Conservation (phyloP, 306 rosid genomes). For the Prunus mira region DNA sequence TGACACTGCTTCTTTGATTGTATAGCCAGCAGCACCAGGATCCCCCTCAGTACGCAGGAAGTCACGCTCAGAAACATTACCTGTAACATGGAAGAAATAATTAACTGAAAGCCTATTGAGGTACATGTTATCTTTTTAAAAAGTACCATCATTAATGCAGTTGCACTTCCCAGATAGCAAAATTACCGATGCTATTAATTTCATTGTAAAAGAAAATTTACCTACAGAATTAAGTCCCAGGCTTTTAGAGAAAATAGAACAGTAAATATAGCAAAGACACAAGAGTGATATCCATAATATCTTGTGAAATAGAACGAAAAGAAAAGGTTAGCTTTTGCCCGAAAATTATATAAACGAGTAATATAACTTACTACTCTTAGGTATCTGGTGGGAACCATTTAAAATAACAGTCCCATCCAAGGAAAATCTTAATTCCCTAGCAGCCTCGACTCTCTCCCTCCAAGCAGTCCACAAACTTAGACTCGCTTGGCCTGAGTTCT, state of each 20-base stretch:
- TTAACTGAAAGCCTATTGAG: background rate
- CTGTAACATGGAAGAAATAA: slow-evolving; percentile 15
- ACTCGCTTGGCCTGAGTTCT: slow-evolving; percentile 30
- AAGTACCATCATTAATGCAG: background rate
- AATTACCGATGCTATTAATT: background rate
- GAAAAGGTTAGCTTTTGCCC: background rate
- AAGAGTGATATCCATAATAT: background rate
- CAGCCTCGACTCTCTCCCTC: slow-evolving; percentile 82
- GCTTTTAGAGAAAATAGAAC: background rate
- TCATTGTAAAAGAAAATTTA: background rate
- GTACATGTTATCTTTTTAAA: background rate
- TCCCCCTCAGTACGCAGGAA: slow-evolving; percentile 89
- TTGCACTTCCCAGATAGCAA: background rate
- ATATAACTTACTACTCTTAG: slow-evolving; percentile 47
- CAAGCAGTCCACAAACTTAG: slow-evolving; percentile 73
- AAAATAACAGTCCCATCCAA: slow-evolving; percentile 64
- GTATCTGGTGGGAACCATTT: slow-evolving; percentile 23
- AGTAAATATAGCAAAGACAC: background rate
- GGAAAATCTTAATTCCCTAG: slow-evolving; percentile 71
- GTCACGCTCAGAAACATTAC: slow-evolving; percentile 62
- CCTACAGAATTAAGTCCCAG: background rate
- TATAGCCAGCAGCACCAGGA: slow-evolving; percentile 87
- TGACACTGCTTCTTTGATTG: slow-evolving; percentile 82
- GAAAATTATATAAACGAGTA: background rate
- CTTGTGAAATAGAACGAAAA: background rate